Percentiles rank a stretch among this genome's conserved stretches.
These are phyloP conservation scores for Fomitopsis serialis DNA, from an alignment of 768 basidiomycete genomes.

Conservation along the genomic window DNA sequence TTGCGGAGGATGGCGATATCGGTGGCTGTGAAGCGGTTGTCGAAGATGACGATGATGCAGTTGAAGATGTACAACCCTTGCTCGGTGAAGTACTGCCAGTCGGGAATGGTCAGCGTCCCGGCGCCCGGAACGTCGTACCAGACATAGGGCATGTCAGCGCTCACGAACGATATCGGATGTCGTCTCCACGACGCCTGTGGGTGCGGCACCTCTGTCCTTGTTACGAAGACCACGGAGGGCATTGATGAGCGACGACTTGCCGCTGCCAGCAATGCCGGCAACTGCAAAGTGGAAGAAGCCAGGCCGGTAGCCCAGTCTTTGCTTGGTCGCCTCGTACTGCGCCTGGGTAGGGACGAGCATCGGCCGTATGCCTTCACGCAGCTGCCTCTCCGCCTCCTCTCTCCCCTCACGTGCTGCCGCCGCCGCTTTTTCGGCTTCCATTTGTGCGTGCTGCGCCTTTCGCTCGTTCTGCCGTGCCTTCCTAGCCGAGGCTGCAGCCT, in stretches of 20 bases:
- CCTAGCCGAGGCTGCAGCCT: not conserved
- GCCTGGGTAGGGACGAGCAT: not conserved
- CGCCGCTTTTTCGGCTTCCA: not conserved
- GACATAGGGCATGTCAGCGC: not conserved
- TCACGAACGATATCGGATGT: not conserved
- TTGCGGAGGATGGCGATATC: slow-evolving; percentile 1
- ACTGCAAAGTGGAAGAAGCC: not conserved
- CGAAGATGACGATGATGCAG: slow-evolving; percentile 2
- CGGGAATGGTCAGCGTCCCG: slow-evolving; percentile 1
- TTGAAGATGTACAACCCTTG: slow-evolving; percentile 3
- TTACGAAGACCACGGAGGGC: not conserved
- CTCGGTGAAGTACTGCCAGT: slow-evolving; percentile 3
- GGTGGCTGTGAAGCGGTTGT: not conserved
- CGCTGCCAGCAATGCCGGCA: not conserved
- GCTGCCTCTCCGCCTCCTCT: not conserved
- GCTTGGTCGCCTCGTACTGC: not conserved
- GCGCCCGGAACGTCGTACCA: slow-evolving; percentile 3
- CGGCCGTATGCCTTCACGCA: not conserved
- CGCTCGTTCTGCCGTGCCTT: not conserved
- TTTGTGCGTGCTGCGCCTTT: not conserved
- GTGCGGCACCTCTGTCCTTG: not conserved
- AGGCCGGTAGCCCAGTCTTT: not conserved
- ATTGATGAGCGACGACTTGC: slow-evolving; percentile 3
- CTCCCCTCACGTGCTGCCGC: not conserved
- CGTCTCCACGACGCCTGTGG: not conserved